These are phyloP conservation scores for Cicer yamashitae DNA, from an alignment of 306 rosid genomes.

Conservation along the genomic window DNA sequence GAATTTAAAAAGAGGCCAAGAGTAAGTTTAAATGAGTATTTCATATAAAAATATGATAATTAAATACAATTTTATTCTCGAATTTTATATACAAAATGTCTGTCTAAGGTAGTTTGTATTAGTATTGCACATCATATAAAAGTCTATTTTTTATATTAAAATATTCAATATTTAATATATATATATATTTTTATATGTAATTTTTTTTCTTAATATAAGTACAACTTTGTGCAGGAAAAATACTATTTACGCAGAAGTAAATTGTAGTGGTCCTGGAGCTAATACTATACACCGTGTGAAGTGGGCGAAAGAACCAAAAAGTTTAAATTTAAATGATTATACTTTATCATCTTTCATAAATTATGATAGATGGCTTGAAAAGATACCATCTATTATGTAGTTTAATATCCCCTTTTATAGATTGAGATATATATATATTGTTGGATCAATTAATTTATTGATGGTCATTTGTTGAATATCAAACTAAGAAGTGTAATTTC, in stretches of 20 bases:
- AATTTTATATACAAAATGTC: no score
- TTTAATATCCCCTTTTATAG: no score
- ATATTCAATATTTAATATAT: not conserved
- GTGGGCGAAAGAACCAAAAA: not conserved
- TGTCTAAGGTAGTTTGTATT: no score
- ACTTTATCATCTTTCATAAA: conserved; percentile 2
- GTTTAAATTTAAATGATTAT: not conserved
- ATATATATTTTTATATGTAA: no score
- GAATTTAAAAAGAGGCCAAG: not conserved
- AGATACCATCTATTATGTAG: not conserved
- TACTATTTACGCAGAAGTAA: not conserved
- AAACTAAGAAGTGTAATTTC: no score
- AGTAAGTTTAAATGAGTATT: not conserved
- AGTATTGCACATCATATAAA: not conserved
- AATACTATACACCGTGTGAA: not conserved
- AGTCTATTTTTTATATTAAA: not conserved
- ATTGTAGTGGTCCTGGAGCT: not conserved
- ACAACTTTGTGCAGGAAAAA: not conserved
- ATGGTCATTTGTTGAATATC: no score
- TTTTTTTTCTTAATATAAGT: not conserved
- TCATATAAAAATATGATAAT: no score
- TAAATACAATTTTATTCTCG: no score
- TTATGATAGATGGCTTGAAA: not conserved
- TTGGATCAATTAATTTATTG: no score
- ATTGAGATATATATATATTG: no score